A percentile compares a stretch with the other conserved stretches of the same genome.
Conservation (phyloP, 495 filamentous ascomycete genomes). For the Massariosphaeria phaeospora region DNA sequence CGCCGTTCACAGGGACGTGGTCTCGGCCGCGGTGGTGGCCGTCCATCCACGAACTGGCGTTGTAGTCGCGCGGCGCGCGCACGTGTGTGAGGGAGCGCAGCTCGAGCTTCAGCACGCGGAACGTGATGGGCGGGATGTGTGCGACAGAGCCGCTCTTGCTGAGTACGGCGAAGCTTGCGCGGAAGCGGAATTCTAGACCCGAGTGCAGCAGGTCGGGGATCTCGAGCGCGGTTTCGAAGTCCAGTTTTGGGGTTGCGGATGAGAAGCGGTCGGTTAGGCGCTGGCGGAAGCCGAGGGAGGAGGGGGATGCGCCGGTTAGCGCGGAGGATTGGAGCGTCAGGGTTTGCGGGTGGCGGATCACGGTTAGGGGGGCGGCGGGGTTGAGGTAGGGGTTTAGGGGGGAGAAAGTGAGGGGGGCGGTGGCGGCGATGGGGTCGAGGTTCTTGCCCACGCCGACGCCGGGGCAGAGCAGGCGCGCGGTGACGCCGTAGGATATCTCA, state of each 20-base stretch:
- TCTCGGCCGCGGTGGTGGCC: not conserved
- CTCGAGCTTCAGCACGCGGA: slow-evolving; percentile 17
- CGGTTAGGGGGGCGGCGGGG: not conserved
- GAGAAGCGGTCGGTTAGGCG: slow-evolving; percentile 17
- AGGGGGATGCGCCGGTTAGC: not conserved
- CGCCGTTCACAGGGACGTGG: not conserved
- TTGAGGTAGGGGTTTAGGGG: slow-evolving; percentile 21
- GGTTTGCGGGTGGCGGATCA: slow-evolving; percentile 3
- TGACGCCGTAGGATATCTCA: slow-evolving; percentile 22
- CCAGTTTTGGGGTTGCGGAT: slow-evolving; percentile 13
- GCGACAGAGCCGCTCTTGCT: slow-evolving; percentile 5
- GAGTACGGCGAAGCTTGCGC: slow-evolving; percentile 6
- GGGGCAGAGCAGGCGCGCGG: slow-evolving; percentile 2
- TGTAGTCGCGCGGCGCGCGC: slow-evolving; percentile 24
- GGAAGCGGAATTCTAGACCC: slow-evolving; percentile 16
- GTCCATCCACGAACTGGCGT: slow-evolving; percentile 9
- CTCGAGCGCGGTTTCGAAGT: slow-evolving; percentile 23
- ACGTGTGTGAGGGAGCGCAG: slow-evolving; percentile 19
- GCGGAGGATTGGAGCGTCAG: slow-evolving; percentile 18
- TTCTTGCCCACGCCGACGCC: slow-evolving; percentile 1
- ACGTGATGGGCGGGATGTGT: slow-evolving; percentile 5
- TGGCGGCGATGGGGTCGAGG: slow-evolving; percentile 4
- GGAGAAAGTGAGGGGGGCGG: slow-evolving; percentile 14
- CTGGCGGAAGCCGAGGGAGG: slow-evolving; percentile 19
- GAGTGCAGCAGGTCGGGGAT: slow-evolving; percentile 12